A percentile compares a stretch with the other conserved stretches of the same genome.
These are phyloP conservation scores for Aspergillus nanangensis DNA, from an alignment of 495 filamentous ascomycete genomes.

Conservation along the genomic window DNA sequence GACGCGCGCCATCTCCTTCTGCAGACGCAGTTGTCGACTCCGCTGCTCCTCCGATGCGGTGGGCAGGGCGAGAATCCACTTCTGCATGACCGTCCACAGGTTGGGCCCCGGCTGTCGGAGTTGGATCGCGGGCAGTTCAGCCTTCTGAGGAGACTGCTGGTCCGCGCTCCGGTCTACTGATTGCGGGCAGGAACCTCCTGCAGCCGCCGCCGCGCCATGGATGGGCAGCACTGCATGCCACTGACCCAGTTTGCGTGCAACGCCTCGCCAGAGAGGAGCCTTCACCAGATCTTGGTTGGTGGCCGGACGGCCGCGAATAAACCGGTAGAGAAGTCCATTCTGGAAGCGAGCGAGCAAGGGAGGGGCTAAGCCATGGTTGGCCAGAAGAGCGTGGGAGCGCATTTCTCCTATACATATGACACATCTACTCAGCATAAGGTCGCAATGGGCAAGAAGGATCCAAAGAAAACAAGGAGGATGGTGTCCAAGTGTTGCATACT, in stretches of 20 bases:
- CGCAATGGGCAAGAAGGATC: slow-evolving; percentile 27
- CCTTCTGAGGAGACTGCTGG: slow-evolving; percentile 13
- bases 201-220: slow-evolving; percentile 4
- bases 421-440: slow-evolving; percentile 35
- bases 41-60: slow-evolving; percentile 61
- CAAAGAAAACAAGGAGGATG: slow-evolving; percentile 6
- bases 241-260: slow-evolving; percentile 77
- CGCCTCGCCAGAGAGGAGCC: slow-evolving; percentile 69
- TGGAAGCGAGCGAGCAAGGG: slow-evolving; percentile 86
- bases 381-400: slow-evolving; percentile 67
- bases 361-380: slow-evolving; percentile 76
- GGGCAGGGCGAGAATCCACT: slow-evolving; percentile 89
- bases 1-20: slow-evolving; percentile 67
- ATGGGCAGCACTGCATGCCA: slow-evolving; percentile 80
- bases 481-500: slow-evolving; percentile 52
- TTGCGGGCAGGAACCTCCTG: slow-evolving; percentile 10
- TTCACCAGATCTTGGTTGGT: slow-evolving; percentile 72
- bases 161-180: slow-evolving; percentile 29
- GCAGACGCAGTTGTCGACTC: slow-evolving; percentile 59
- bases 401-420: slow-evolving; percentile 55
- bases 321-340: slow-evolving; percentile 94
- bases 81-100: slow-evolving; percentile 90
- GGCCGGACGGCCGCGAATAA: slow-evolving; percentile 75
- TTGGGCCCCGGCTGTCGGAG: slow-evolving; percentile 67
- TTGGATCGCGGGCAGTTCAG: slow-evolving; percentile 50